Evolutionary conservation across 768 basidiomycete species (phyloP).

Genomic region (Pleurotus tuber-regium): DNA sequence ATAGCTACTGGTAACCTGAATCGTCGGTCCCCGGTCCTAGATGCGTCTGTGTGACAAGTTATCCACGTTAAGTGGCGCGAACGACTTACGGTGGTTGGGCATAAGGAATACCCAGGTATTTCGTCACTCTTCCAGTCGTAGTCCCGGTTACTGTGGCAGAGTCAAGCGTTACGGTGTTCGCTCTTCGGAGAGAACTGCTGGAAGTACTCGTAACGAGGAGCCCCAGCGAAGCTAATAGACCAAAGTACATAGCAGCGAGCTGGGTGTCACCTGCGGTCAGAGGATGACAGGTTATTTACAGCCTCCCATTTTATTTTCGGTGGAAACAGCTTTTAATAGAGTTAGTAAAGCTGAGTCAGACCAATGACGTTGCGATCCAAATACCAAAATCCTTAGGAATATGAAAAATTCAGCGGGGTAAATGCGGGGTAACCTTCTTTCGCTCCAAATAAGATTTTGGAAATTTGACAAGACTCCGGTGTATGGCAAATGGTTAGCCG

Average conservation of each 20-base stretch:
- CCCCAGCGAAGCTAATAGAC: neutral
- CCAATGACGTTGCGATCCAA: too few relatives aligned
- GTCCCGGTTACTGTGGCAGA: constrained; percentile 41
- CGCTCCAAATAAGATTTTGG: too few relatives aligned
- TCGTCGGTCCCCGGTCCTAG: constrained; percentile 36
- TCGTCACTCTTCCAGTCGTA: constrained; percentile 27
- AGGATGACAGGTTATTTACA: too few relatives aligned
- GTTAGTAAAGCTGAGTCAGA: too few relatives aligned
- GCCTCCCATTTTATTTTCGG: too few relatives aligned
- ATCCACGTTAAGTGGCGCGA: neutral
- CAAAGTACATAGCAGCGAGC: neutral
- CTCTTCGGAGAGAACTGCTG: neutral
- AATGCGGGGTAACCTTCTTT: too few relatives aligned
- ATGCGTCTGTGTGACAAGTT: neutral
- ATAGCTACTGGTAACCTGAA: constrained; percentile 40
- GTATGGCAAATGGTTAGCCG: too few relatives aligned
- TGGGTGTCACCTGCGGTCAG: too few relatives aligned
- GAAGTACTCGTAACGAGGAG: neutral
- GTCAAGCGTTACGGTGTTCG: constrained; percentile 36
- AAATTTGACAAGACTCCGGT: too few relatives aligned
- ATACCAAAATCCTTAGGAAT: too few relatives aligned
- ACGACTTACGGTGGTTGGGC: constrained; percentile 45
- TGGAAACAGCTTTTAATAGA: too few relatives aligned
- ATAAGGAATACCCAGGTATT: constrained; percentile 50
- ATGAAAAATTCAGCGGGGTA: too few relatives aligned